Evolutionary conservation across 2,329 filamentous ascomycete genomes (phyloP).

Genomic region (Sodiomyces alkalinus): DNA sequence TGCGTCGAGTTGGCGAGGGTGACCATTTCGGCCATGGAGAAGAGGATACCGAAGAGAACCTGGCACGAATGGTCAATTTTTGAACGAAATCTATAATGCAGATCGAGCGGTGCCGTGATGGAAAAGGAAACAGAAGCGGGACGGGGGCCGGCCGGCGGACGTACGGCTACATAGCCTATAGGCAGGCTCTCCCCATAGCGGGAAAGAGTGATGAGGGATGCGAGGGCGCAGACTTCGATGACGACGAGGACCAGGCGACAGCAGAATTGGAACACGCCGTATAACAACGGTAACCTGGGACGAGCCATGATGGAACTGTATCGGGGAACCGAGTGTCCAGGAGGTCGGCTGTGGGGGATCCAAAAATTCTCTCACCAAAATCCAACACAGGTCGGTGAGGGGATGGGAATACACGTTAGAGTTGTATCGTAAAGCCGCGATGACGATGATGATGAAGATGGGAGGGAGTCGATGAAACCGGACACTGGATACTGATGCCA

Average conservation of each 20-base stretch:
- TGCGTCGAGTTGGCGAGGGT: conserved; percentile 9
- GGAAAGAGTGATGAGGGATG: conserved; percentile 7
- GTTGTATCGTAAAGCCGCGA: too few species aligned
- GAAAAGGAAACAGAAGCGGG: background rate
- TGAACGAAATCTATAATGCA: too few species aligned
- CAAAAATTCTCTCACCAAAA: too few species aligned
- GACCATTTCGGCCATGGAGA: conserved; percentile 21
- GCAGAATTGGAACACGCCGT: conserved; percentile 10
- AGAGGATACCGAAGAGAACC: conserved; percentile 23
- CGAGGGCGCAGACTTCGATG: conserved; percentile 8
- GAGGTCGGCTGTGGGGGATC: too few species aligned
- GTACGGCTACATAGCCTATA: conserved; percentile 7
- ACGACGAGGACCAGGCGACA: conserved; percentile 8
- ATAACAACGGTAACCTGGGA: conserved; percentile 7
- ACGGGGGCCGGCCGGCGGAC: background rate
- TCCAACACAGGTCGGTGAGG: too few species aligned
- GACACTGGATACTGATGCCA: too few species aligned
- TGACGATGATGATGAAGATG: too few species aligned
- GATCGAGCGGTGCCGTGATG: too few species aligned
- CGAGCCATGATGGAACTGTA: conserved; percentile 6
- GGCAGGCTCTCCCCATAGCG: conserved; percentile 6
- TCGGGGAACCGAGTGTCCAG: background rate
- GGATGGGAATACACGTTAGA: too few species aligned
- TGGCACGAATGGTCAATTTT: too few species aligned
- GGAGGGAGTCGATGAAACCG: too few species aligned